Conservation (phyloP, 768 basidiomycete species). For the Mycena albidolilacea region DNA sequence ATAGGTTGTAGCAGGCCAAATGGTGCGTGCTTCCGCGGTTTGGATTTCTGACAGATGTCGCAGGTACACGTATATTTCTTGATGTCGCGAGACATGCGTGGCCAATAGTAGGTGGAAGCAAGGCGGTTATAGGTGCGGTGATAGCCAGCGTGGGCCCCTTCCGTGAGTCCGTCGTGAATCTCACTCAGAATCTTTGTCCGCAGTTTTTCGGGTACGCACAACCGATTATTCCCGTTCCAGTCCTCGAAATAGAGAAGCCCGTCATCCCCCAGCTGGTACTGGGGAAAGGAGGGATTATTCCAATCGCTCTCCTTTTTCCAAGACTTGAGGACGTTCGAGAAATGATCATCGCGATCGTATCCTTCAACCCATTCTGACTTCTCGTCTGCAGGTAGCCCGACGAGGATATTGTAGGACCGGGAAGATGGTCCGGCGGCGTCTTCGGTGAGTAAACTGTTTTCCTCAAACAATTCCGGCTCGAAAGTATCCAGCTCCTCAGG, state of each 20-base stretch:
- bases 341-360: no score
- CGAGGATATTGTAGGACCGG: no score
- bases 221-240: conserved; percentile 31
- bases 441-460: no score
- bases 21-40: background rate
- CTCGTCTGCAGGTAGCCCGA: no score
- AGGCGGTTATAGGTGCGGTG: background rate
- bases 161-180: background rate
- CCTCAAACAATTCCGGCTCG: no score
- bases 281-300: conserved; percentile 6
- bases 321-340: no score
- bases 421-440: no score
- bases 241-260: conserved; percentile 46
- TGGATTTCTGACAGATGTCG: conserved; percentile 6
- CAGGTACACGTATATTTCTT: background rate
- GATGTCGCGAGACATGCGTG: background rate
- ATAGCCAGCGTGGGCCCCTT: background rate
- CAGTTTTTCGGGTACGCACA: conserved; percentile 46
- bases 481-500: no score
- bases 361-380: no score
- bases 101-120: background rate
- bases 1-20: background rate
- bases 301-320: no score
- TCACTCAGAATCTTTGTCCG: background rate
- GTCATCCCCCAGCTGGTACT: conserved; percentile 27